phyloP scores from a whole-genome alignment of 768 basidiomycete species.

The Lactifluus hygrophoroides region DNA sequence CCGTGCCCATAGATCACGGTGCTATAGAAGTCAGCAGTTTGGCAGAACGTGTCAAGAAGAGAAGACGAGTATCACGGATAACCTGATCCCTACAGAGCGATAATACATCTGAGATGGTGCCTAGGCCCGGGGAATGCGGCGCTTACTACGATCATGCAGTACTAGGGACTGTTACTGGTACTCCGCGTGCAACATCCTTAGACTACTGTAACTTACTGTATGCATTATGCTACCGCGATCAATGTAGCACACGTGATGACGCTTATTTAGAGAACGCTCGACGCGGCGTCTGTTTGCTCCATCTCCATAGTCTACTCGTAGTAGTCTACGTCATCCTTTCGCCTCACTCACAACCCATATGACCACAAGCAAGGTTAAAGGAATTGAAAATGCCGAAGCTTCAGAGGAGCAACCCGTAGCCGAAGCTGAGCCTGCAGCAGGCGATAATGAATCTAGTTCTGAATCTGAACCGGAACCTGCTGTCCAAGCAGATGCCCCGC shows the following conservation, averaged over 20 bases:
- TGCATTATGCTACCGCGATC: too few relatives aligned
- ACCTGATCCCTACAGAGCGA: neutral
- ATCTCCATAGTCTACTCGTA: neutral
- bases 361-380: slow-evolving; percentile 10
- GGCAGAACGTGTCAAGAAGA: slow-evolving; percentile 12
- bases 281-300: too few relatives aligned
- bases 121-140: neutral
- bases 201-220: too few relatives aligned
- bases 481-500: neutral
- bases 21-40: neutral
- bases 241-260: too few relatives aligned
- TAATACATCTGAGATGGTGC: neutral
- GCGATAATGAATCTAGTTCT: neutral
- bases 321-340: too few relatives aligned
- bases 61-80: neutral
- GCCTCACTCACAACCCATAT: neutral
- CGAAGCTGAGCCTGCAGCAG: slow-evolving; percentile 1
- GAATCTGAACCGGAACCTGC: slow-evolving; percentile 4
- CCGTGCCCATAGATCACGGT: neutral
- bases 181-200: too few relatives aligned
- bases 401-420: neutral
- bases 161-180: too few relatives aligned
- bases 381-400: neutral
- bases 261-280: too few relatives aligned
- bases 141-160: neutral